Base-by-base conservation (phyloP, 305 asterid species). In the Fraxinus xanthoxyloides region DNA sequence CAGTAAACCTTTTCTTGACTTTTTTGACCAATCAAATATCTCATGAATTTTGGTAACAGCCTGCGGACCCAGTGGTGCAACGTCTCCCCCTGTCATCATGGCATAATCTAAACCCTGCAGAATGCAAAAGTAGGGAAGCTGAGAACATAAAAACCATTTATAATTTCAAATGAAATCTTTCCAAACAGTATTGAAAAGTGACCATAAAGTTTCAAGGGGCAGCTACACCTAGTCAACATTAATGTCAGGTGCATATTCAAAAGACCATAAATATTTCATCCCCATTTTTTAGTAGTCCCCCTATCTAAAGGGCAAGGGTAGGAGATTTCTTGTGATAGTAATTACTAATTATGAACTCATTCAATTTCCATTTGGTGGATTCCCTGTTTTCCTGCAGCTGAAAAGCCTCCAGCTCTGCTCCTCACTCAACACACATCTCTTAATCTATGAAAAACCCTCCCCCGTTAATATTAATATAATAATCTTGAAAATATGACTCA, bases 31-130 rank as follows among this genome's bases (percentile, higher is more conserved):
- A 86, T 96, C 99, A 77, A 96, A 96, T 82, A 96, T 96, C 83
- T 96, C 99, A 28, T 96, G 99, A 79, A 96, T 93, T 89, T 96
- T 96, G 78, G 99, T 96, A 76, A 96, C 99, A 75, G 97, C 98
- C 88, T 93, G 97, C 61, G 97, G 86, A 80, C 99, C 99, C 87
- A 96, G 88, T 35, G 99, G 98, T 26, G 98, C 98, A 81, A 96
- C 99, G 89, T 96, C 99, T 81, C 98, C 99, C 56, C 99, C 99
- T n/a, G 99, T 96, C 99, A 96, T 94, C 99, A 96, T 90, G 77
- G 99, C 99, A 92, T 96, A 96, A 85, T 94, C 98, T 87, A 96
- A 85, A 75, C 99, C 99, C 99, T 96, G 93, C 78, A 81, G 56
- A 80, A 84, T 65, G 51, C 48, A 13, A 76, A 67, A 77, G 10